phyloP scores from a whole-genome alignment of 176 grass and related monocot genomes.

The Oryza longistaminata region DNA sequence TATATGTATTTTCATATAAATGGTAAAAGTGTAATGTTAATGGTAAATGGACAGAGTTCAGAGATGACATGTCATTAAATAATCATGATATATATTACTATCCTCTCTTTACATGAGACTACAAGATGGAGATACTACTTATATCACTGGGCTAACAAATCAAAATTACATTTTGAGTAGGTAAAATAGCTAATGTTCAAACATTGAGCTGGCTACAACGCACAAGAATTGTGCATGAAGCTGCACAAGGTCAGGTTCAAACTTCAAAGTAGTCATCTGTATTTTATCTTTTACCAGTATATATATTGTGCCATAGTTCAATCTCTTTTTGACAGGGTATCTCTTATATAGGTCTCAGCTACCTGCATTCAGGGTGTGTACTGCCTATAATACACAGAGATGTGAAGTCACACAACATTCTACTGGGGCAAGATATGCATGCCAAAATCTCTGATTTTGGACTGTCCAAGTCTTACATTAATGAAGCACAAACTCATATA shows the following conservation, averaged over 20 bases:
- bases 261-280: not conserved
- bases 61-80: too few species aligned
- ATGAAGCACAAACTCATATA: constrained; percentile 29
- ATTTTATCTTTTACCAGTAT: not conserved
- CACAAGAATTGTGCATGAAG: constrained; percentile 36
- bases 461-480: constrained; percentile 36
- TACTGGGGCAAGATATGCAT: constrained; percentile 39
- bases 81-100: too few species aligned
- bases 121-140: too few species aligned
- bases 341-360: constrained; percentile 46
- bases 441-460: constrained; percentile 69
- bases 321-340: too few species aligned
- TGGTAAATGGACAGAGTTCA: too few species aligned
- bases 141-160: too few species aligned
- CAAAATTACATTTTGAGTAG: not conserved
- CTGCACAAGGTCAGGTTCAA: constrained; percentile 40
- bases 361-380: constrained; percentile 49
- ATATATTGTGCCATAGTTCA: too few species aligned
- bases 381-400: constrained; percentile 56
- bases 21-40: too few species aligned
- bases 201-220: constrained; percentile 44
- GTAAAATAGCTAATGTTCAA: not conserved
- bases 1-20: not conserved
- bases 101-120: too few species aligned
- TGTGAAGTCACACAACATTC: constrained; percentile 63